These are phyloP conservation scores for Apiotrichum mycotoxinovorans DNA, from an alignment of 1,284 basidiomycete species.

Conservation along the genomic window DNA sequence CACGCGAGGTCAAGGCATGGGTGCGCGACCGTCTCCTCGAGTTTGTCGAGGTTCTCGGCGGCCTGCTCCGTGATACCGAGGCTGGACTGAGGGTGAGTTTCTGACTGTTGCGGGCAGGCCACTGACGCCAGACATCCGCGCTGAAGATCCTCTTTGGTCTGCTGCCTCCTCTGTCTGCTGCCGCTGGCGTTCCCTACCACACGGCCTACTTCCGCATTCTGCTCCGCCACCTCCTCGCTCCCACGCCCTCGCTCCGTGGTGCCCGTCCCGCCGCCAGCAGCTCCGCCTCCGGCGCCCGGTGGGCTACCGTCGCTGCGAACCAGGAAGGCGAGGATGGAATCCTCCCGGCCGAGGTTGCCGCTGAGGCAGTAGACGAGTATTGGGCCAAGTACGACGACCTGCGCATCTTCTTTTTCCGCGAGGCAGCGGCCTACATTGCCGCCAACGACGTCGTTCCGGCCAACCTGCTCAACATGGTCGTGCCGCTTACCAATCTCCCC, in stretches of 20 bases:
- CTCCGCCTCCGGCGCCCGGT: slow-evolving; percentile 24
- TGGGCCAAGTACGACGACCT: slow-evolving; percentile 63
- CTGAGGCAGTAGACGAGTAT: slow-evolving; percentile 45
- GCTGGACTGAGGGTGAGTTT: slow-evolving; percentile 57
- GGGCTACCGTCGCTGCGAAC: slow-evolving; percentile 13
- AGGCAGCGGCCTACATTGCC: slow-evolving; percentile 56
- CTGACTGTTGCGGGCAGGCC: background rate
- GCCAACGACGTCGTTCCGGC: slow-evolving; percentile 38
- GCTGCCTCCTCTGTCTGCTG: slow-evolving; percentile 69
- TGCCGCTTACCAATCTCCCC: slow-evolving; percentile 77
- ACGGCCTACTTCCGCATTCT: slow-evolving; percentile 44
- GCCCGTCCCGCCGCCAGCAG: slow-evolving; percentile 42
- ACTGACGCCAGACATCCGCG: slow-evolving; percentile 60
- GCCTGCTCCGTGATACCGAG: slow-evolving; percentile 70
- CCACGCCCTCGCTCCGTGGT: slow-evolving; percentile 40
- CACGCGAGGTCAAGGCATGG: slow-evolving; percentile 70
- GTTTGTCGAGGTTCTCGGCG: slow-evolving; percentile 65
- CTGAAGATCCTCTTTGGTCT: slow-evolving; percentile 76
- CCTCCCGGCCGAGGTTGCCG: slow-evolving; percentile 62
- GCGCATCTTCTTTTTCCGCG: slow-evolving; percentile 87
- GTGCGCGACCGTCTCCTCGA: slow-evolving; percentile 64
- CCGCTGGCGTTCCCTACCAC: slow-evolving; percentile 52
- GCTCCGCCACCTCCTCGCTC: slow-evolving; percentile 37
- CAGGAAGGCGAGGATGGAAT: slow-evolving; percentile 51
- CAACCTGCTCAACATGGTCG: slow-evolving; percentile 73